These are phyloP conservation scores for Calonectria montana DNA, from an alignment of 2,329 filamentous ascomycete species.

Conservation along the genomic window DNA sequence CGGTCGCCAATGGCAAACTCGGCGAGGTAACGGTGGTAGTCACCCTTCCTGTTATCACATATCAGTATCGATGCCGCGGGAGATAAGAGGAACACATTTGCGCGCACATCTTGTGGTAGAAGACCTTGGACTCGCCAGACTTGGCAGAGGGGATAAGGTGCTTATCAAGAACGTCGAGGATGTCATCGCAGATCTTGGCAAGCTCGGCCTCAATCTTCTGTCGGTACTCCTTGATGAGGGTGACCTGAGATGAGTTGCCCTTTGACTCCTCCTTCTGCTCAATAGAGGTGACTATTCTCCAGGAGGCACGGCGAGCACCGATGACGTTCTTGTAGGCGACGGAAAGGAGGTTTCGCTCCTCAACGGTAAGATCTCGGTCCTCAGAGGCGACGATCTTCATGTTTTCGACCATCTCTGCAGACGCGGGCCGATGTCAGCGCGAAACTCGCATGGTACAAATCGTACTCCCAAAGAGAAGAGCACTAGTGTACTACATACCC, in stretches of 20 bases:
- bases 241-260: slow-evolving; percentile 94
- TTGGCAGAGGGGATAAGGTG: slow-evolving; percentile 95
- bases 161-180: slow-evolving; percentile 93
- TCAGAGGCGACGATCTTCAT: slow-evolving; percentile 99
- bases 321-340: slow-evolving; percentile 99
- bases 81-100: slow-evolving; percentile 8
- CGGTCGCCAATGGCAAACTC: slow-evolving; percentile 95
- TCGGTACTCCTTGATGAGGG: slow-evolving; percentile 95
- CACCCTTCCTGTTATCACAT: slow-evolving; percentile 80
- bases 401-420: slow-evolving; percentile 92
- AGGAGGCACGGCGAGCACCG: slow-evolving; percentile 96
- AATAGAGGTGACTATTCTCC: slow-evolving; percentile 99
- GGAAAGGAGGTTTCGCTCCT: slow-evolving; percentile 98
- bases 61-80: neutral
- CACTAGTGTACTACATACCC: slow-evolving; percentile 69
- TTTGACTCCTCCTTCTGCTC: slow-evolving; percentile 99
- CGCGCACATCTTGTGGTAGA: slow-evolving; percentile 99
- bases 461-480: neutral
- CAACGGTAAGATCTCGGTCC: slow-evolving; percentile 84
- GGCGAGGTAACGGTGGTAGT: slow-evolving; percentile 95
- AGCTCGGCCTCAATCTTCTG: slow-evolving; percentile 98
- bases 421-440: slow-evolving; percentile 58
- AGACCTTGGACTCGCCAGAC: slow-evolving; percentile 98
- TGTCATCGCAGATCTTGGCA: slow-evolving; percentile 98
- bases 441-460: slow-evolving; percentile 6